phyloP scores from a whole-genome alignment of 2,329 filamentous ascomycete genomes.

The Tolypocladium inflatum region DNA sequence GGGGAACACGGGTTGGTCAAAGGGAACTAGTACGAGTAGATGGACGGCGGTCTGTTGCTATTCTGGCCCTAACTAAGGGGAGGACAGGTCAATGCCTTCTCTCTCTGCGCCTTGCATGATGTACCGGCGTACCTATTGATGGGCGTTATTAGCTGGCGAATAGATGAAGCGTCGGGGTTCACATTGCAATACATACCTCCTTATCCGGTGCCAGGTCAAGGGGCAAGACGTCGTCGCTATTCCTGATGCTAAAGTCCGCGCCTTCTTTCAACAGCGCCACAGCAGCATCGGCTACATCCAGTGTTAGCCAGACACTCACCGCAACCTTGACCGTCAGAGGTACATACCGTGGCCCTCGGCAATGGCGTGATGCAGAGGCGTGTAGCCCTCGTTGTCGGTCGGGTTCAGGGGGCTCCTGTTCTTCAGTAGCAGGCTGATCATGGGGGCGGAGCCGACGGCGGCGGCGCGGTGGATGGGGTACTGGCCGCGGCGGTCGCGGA shows the following conservation, averaged over 20 bases:
- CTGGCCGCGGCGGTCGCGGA: slow-evolving; percentile 82
- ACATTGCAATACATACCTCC: slow-evolving; percentile 48
- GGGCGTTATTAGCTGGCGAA: slow-evolving; percentile 2
- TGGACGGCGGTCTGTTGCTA: background rate
- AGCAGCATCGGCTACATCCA: slow-evolving; percentile 61
- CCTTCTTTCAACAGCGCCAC: slow-evolving; percentile 75
- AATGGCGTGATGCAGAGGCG: slow-evolving; percentile 80
- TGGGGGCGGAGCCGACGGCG: slow-evolving; percentile 79
- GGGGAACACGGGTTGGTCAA: background rate
- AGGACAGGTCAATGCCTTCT: slow-evolving; percentile 62
- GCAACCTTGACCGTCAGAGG: background rate
- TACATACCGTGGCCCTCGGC: slow-evolving; percentile 60
- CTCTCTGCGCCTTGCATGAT: slow-evolving; percentile 70
- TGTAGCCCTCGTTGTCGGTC: slow-evolving; percentile 73
- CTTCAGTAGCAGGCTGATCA: slow-evolving; percentile 70
- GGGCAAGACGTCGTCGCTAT: slow-evolving; percentile 59
- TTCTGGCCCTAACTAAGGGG: background rate
- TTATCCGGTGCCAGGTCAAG: slow-evolving; percentile 79
- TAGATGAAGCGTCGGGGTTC: background rate
- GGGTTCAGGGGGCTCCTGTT: slow-evolving; percentile 74
- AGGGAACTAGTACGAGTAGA: background rate
- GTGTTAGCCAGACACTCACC: background rate
- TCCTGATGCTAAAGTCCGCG: slow-evolving; percentile 71
- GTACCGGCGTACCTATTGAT: slow-evolving; percentile 58
- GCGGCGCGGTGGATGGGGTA: slow-evolving; percentile 86